phyloP scores from a whole-genome alignment of 2,329 filamentous ascomycete species.

The Sporothrix brasiliensis region DNA sequence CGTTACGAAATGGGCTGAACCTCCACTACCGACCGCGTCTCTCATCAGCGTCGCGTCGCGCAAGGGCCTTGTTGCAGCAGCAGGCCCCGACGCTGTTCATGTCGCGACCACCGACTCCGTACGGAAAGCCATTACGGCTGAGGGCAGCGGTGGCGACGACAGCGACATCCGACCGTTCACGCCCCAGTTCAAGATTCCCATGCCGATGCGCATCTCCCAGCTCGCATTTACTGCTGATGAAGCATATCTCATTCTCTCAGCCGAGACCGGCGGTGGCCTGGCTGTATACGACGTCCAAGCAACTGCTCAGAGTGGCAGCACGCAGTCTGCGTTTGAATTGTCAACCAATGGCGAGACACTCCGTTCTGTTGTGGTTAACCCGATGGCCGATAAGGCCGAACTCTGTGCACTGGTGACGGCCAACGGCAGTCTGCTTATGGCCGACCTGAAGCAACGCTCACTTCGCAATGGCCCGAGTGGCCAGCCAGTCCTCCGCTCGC shows the following conservation, averaged over 20 bases:
- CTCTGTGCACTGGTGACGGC: conserved; percentile 79
- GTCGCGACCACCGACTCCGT: conserved; percentile 77
- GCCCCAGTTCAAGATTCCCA: conserved; percentile 71
- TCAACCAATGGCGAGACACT: conserved; percentile 74
- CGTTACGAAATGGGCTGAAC: conserved; percentile 74
- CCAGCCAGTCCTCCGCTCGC: conserved; percentile 64
- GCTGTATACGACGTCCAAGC: conserved; percentile 77
- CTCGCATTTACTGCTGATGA: conserved; percentile 91
- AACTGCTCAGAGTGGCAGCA: conserved; percentile 66
- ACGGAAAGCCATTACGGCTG: conserved; percentile 69
- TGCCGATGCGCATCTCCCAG: conserved; percentile 80
- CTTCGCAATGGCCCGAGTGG: conserved; percentile 64
- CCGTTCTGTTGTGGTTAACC: conserved; percentile 77
- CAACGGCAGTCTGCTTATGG: conserved; percentile 80
- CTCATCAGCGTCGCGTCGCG: conserved; percentile 81
- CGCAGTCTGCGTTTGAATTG: conserved; percentile 71
- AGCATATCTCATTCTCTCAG: conserved; percentile 77
- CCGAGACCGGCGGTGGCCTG: conserved; percentile 77
- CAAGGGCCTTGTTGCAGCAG: conserved; percentile 82
- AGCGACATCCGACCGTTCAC: conserved; percentile 70
- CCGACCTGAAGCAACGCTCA: conserved; percentile 70
- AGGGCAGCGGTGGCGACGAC: conserved; percentile 51
- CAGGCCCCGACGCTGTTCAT: conserved; percentile 76
- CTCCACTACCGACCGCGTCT: conserved; percentile 76
- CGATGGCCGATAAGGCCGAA: conserved; percentile 70